phyloP scores from a whole-genome alignment of 164 flowering plant genomes.

The Sextonia rubra region DNA sequence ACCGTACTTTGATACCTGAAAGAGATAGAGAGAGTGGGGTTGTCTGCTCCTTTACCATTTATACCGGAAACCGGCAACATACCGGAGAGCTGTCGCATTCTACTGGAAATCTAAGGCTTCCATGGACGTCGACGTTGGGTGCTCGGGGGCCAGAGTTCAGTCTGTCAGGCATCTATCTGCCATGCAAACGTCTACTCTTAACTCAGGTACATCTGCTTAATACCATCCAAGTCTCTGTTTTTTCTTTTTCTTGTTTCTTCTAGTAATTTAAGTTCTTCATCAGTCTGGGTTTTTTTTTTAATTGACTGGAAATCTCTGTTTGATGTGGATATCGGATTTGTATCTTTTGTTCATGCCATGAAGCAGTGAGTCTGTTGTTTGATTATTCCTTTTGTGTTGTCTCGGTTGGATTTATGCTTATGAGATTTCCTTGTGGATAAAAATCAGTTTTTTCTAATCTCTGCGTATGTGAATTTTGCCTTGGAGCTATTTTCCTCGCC shows the following conservation, averaged over 20 bases:
- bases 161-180: background rate
- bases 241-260: background rate
- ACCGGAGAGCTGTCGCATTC: background rate
- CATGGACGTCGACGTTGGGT: background rate
- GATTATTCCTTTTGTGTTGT: background rate
- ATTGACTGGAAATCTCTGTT: background rate
- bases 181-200: background rate
- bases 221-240: background rate
- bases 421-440: background rate
- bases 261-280: background rate
- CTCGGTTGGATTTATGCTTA: background rate
- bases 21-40: background rate
- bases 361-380: background rate
- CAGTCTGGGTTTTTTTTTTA: too few relatives aligned
- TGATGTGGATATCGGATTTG: background rate
- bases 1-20: background rate
- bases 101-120: background rate
- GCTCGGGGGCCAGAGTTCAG: background rate
- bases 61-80: background rate
- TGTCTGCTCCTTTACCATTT: background rate
- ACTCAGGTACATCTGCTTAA: background rate
- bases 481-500: too few relatives aligned
- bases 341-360: background rate
- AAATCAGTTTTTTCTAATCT: background rate
- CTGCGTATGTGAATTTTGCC: background rate